These are phyloP conservation scores for Apiospora sp. DNA, from an alignment of 2,329 filamentous ascomycete species.

Conservation along the genomic window DNA sequence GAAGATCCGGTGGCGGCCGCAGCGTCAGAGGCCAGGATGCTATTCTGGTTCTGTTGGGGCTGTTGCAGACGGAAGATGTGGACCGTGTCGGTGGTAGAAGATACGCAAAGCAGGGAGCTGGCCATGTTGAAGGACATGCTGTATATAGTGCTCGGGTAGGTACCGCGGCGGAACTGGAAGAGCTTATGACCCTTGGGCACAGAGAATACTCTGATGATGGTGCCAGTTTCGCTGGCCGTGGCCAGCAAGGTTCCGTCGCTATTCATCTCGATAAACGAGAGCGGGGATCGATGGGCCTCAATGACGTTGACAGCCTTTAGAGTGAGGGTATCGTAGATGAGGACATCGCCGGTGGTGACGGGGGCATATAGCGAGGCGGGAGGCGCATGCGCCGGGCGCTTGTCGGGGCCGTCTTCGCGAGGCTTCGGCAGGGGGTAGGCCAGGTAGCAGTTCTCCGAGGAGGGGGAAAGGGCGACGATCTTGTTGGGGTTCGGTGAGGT, in stretches of 20 bases:
- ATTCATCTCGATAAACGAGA: conserved; percentile 91
- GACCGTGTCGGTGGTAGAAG: conserved; percentile 93
- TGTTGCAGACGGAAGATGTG: conserved; percentile 88
- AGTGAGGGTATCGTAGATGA: conserved; percentile 90
- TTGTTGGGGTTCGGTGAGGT: conserved; percentile 93
- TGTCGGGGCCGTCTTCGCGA: conserved; percentile 64
- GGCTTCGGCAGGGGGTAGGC: conserved; percentile 88
- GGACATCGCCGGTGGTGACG: conserved; percentile 88
- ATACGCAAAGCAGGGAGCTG: conserved; percentile 92
- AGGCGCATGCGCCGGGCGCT: conserved; percentile 81
- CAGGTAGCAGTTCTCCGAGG: conserved; percentile 94
- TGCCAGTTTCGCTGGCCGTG: conserved; percentile 96
- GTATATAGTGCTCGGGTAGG: conserved; percentile 94
- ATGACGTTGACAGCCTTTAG: conserved; percentile 95
- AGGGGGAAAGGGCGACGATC: conserved; percentile 91
- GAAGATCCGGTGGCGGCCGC: conserved; percentile 51
- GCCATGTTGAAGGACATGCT: conserved; percentile 99
- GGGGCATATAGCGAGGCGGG: conserved; percentile 80
- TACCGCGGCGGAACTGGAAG: conserved; percentile 94
- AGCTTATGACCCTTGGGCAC: conserved; percentile 91
- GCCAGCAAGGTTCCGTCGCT: conserved; percentile 90
- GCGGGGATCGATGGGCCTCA: conserved; percentile 89
- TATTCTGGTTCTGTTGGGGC: conserved; percentile 35
- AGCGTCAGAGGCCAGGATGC: conserved; percentile 46
- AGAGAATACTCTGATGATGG: conserved; percentile 95